Base-by-base conservation (phyloP, 129 eudicot species). In the Artemisia tridentata region DNA sequence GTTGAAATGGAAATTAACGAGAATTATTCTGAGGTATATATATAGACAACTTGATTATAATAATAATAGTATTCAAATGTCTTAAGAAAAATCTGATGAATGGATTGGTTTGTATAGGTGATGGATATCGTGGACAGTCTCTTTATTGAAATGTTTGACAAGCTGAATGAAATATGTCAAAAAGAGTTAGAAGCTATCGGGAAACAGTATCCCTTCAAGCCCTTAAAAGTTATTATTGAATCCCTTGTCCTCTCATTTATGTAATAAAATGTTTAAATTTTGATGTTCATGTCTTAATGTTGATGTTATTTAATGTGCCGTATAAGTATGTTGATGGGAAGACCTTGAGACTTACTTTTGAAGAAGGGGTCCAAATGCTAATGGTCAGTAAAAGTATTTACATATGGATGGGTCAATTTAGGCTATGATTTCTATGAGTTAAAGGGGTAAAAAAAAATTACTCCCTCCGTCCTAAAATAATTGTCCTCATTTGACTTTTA, bases 1-100 rank as follows among this genome's bases (percentile, higher is more conserved):
- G 89, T 85, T 29, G 95, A 89, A 83, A 89, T 89, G 96, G 93
- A 84, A 75, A 89, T 89, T 38, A 74, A 82, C 43, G 85, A 86
- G 68, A 88, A 82, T 71, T 90, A 90, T 66, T 75, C 86, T 11
- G 96, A 90, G 25, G 25, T 86, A n/a, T 52, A 18, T 48, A 12
- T 50, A 14, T 50, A 3, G 18, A 50, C 6, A 47, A 54, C 34
- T 9, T 63, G 61, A 10, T 27, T 38, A 52, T 11, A 16, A 9
- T 8, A 55, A 6, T 16, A 0, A 2, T 10, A 11, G 5, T 50
- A 50, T 11, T 3, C 16, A 4, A 50, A 11, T 4, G 16, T 1
- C 4, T 3, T 14, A 11, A 55, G 2, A 55, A 5, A 5, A 34
- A 3, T n/a, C 10, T 55, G 50, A 55, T 15, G 2, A 34, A 56